Evolutionary conservation across 441 rosid species (phyloP), one percentile per base, ranked within the genome.

Genomic region (Corymbia citriodora): DNA sequence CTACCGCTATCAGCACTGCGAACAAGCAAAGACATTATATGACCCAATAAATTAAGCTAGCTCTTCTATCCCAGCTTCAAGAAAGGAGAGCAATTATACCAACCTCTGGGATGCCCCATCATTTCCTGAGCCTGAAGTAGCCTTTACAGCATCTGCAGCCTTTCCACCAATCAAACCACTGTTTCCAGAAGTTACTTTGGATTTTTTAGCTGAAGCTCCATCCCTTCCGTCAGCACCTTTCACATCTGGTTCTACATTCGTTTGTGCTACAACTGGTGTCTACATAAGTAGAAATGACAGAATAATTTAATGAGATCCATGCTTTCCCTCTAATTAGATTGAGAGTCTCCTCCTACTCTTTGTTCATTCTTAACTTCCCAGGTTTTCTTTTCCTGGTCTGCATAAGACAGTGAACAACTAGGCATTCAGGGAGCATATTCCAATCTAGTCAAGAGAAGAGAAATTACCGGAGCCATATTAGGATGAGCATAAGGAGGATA

Each of bases 401-500:
- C 85, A 45, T 45, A 45, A 55, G 50, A 40, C 29, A 48, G n/a
- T 33, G 72, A 31, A 59, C 52, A 9, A 57, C n/a, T 54, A 21
- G 63, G 72, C 16, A 8, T 57, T 8, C 33, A 29, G 86, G 6
- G 19, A 88, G 55, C 85, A 63, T 72, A 18, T 29, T 70, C 55
- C 54, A 70, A 48, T 27, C 59, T 72, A 48, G 70, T 17, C 52
- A 50, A 29, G 54, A 49, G 18, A 18, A 48, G 48, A 57, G 40
- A 88, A 87, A 87, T 54, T 81, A 98, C 99, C 96, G 55, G 92
- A 87, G 97, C 93, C 96, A 97, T 95, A 91, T 91, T 94, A 88
- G 99, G 98, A 95, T 97, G 99, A 33, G 97, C 96, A 93, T 98
- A 98, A 4, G 98, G 95, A 89, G 99, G 99, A 94, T 97, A 98